Conservation (phyloP, 306 rosid species). For the Cucumis melo region DNA sequence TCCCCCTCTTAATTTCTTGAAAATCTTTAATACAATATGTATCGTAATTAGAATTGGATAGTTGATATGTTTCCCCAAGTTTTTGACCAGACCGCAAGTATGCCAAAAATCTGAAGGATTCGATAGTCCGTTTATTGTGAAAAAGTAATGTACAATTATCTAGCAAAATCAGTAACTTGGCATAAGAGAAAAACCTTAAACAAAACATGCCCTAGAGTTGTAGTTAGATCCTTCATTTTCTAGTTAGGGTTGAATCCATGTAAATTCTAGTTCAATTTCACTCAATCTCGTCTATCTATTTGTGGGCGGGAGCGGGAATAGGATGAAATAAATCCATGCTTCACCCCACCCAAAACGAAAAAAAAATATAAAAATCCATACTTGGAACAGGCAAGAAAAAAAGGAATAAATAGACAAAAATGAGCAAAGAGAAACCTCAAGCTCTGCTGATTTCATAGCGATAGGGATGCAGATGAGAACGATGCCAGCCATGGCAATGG, state of each 20-base stretch:
- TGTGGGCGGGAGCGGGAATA: neutral
- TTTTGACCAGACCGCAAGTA: neutral
- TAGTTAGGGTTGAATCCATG: neutral
- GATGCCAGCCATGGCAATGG: conserved; percentile 75
- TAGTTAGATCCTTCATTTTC: neutral
- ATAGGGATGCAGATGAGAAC: conserved; percentile 86
- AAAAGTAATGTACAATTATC: neutral
- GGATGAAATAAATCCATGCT: neutral
- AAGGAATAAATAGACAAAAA: neutral
- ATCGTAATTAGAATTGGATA: neutral
- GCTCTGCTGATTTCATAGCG: conserved; percentile 90
- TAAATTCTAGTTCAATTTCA: neutral
- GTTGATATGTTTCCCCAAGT: neutral
- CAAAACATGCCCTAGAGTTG: neutral
- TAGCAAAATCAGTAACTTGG: neutral
- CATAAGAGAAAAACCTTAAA: neutral
- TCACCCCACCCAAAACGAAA: neutral
- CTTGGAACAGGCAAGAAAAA: neutral
- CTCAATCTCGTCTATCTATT: neutral
- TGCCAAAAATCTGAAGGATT: neutral
- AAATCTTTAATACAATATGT: neutral
- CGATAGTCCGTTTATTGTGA: neutral
- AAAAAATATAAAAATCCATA: neutral
- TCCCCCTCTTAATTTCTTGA: neutral
- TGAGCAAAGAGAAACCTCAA: conserved; percentile 41